Conservation (phyloP, 1,284 basidiomycete species). For the Cryptococcus sp. region DNA sequence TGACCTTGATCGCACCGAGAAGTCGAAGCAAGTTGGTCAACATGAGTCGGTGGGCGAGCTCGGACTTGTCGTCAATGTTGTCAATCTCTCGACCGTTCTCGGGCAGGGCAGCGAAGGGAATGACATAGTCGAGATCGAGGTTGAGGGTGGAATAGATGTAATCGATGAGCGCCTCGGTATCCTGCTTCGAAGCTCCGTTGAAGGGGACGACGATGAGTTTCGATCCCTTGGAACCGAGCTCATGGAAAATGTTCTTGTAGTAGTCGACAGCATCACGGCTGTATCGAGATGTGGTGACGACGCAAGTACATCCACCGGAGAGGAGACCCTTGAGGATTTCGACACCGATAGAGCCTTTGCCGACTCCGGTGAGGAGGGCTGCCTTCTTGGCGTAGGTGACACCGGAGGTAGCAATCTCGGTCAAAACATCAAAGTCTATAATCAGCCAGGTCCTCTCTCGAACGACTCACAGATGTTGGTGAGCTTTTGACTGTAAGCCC, state of each 20-base stretch:
- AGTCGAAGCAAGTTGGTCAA: conserved; percentile 86
- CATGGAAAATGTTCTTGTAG: conserved; percentile 97
- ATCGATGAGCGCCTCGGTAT: conserved; percentile 93
- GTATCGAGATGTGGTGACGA: conserved; percentile 95
- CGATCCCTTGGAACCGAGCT: conserved; percentile 87
- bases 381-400: conserved; percentile 99
- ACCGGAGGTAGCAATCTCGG: conserved; percentile 96
- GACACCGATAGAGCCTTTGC: conserved; percentile 93
- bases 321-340: conserved; percentile 96
- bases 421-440: conserved; percentile 78
- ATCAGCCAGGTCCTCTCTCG: neutral
- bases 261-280: conserved; percentile 92
- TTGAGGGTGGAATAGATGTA: conserved; percentile 94
- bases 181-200: conserved; percentile 93
- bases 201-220: conserved; percentile 96
- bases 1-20: conserved; percentile 92
- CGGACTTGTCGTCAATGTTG: conserved; percentile 91
- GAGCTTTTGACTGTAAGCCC: conserved; percentile 95
- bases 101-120: conserved; percentile 96
- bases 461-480: conserved; percentile 63
- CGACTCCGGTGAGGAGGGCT: conserved; percentile 93
- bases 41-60: conserved; percentile 97
- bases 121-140: conserved; percentile 95
- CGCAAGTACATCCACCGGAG: conserved; percentile 90
- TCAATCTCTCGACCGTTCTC: conserved; percentile 99